Base-by-base conservation (phyloP, 345 rosid species). In the Trapa bicornis region DNA sequence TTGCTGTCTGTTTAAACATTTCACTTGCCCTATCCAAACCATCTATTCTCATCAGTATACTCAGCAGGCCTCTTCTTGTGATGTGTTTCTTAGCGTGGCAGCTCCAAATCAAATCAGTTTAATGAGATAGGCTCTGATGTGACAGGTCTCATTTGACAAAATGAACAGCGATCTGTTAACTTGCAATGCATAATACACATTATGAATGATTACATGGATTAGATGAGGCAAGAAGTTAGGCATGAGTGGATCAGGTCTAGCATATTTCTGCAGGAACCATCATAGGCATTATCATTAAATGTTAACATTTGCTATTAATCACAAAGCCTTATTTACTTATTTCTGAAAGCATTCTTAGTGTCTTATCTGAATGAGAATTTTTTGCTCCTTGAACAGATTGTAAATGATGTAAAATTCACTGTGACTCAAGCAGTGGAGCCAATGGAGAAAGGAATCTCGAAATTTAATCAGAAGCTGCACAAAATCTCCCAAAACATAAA, bases 381-480 rank as follows among this genome's bases (percentile, higher is more conserved):
- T 64, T 41, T 13, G 35, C n/a, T 39, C 53, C 5, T 35, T n/a
- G 45, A 58, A 17, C 88, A 91, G 99, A 91, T 95, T 68, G 96
- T 91, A 62, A 87, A 86, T 13, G 99, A 95, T 75, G 89, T 95
- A 75, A 91, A 71, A 79, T 89, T 89, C 83, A 89, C 99, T 0
- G 96, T 95, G 70, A 91, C 82, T 78, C 97, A 91, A 79, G 99
- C 99, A 3, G 97, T 89, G 71, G 96, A 84, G 78, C 99, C 98
- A 43, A 80, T 95, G 80, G 99, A 95, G 76, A 91, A 95, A 79
- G 96, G 97, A 43, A 84, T 95, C 71, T 84, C 93, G 5, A 89
- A 82, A 77, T 90, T 93, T 76, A 93, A 93, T 70, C 87, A 88
- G 80, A 89, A 94, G 76, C 63, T 89, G 74, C 89, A 89, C 74